Conservation (phyloP, 148 eudicot species). For the Cornus kousa region DNA sequence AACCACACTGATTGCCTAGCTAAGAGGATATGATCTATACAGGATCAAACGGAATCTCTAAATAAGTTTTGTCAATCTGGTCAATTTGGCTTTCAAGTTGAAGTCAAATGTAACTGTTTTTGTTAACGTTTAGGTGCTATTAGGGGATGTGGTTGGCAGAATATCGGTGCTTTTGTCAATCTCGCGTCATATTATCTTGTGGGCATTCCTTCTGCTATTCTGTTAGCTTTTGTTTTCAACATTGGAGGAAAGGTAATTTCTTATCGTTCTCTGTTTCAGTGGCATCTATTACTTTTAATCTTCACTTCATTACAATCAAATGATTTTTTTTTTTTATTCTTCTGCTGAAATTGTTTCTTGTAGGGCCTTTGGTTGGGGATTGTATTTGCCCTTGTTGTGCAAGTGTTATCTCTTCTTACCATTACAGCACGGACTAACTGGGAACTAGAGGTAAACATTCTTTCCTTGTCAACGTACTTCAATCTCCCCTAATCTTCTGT, state of each 20-base stretch:
- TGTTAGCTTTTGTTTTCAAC: slow-evolving; percentile 67
- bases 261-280: too few relatives aligned
- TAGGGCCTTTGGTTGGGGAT: slow-evolving; percentile 81
- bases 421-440: slow-evolving; percentile 50
- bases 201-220: slow-evolving; percentile 60
- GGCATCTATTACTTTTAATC: background rate
- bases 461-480: background rate
- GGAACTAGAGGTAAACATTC: slow-evolving; percentile 43
- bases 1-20: too few relatives aligned
- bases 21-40: too few relatives aligned
- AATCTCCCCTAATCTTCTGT: background rate
- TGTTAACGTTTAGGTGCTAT: slow-evolving; percentile 42
- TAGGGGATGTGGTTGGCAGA: slow-evolving; percentile 83
- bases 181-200: slow-evolving; percentile 74
- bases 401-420: slow-evolving; percentile 41
- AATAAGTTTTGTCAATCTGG: too few relatives aligned
- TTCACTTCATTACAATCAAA: background rate
- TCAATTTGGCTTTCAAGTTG: too few relatives aligned
- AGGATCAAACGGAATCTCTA: too few relatives aligned
- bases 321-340: background rate
- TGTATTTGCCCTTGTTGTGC: slow-evolving; percentile 58
- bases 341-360: background rate
- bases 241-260: slow-evolving; percentile 65
- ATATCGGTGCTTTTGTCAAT: slow-evolving; percentile 72
- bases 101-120: too few relatives aligned